Conservation (phyloP, 441 rosid genomes). For the Heliophila coronopifolia region DNA sequence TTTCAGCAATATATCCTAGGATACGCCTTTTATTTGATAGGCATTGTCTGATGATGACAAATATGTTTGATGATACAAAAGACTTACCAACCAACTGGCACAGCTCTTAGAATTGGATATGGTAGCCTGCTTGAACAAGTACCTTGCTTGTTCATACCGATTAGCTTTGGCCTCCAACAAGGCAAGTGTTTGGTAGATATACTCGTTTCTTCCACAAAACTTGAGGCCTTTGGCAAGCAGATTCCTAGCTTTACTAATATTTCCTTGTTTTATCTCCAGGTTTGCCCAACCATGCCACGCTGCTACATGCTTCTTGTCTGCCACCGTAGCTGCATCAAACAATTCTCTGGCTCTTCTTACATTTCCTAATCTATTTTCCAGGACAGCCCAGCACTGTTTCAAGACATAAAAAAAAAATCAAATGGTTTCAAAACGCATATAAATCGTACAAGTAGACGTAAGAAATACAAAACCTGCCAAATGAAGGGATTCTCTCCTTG, state of each 20-base stretch:
- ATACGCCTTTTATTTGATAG: neutral
- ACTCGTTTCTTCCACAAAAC: conserved; percentile 79
- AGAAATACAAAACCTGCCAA: conserved; percentile 66
- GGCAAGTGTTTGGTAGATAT: conserved; percentile 83
- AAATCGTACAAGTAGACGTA: neutral
- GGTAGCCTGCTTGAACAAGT: conserved; percentile 78
- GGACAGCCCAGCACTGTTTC: conserved; percentile 92
- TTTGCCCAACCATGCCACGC: conserved; percentile 99
- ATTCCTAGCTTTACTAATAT: conserved; percentile 85
- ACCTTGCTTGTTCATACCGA: conserved; percentile 68
- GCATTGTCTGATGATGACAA: neutral
- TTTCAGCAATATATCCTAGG: neutral
- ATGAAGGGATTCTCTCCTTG: conserved; percentile 89
- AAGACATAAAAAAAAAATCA: too few relatives aligned
- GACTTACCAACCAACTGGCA: conserved; percentile 97
- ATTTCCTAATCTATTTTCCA: conserved; percentile 81
- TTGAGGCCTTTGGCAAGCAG: conserved; percentile 81
- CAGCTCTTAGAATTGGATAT: conserved; percentile 81
- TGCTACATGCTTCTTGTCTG: conserved; percentile 79
- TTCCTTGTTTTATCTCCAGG: conserved; percentile 83
- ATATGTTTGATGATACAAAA: conserved; percentile 16
- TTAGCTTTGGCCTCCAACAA: conserved; percentile 70
- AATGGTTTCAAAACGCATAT: neutral
- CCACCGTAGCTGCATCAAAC: conserved; percentile 93
- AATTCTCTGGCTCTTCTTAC: conserved; percentile 76